Evolutionary conservation across 2,329 filamentous ascomycete genomes (phyloP).

Genomic region (Alternaria viburni): DNA sequence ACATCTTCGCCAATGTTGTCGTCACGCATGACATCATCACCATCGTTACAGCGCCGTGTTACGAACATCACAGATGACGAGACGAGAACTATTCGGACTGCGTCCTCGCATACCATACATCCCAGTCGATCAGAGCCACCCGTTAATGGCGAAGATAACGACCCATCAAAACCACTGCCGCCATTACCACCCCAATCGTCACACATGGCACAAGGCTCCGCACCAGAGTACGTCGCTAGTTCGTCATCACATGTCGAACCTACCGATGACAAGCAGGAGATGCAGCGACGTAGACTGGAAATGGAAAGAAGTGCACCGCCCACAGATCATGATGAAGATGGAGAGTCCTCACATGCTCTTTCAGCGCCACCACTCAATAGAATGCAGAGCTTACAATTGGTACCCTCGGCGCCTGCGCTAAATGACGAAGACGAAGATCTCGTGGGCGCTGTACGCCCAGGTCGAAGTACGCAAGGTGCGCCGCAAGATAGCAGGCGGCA

Average conservation of each 20-base stretch:
- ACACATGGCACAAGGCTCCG: slow-evolving; percentile 19
- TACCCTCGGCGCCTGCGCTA: slow-evolving; percentile 41
- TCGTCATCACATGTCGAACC: slow-evolving; percentile 44
- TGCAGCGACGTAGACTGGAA: slow-evolving; percentile 60
- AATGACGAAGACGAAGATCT: slow-evolving; percentile 45
- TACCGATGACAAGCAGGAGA: slow-evolving; percentile 79
- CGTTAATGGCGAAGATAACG: slow-evolving; percentile 11
- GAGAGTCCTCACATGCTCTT: slow-evolving; percentile 18
- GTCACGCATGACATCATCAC: slow-evolving; percentile 8
- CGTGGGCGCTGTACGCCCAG: slow-evolving; percentile 35
- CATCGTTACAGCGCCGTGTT: slow-evolving; percentile 21
- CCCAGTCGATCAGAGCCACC: slow-evolving; percentile 7
- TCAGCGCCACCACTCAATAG: slow-evolving; percentile 24
- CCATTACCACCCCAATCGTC: slow-evolving; percentile 27
- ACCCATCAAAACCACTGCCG: slow-evolving; percentile 26
- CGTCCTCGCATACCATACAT: slow-evolving; percentile 35
- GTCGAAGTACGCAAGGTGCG: slow-evolving; percentile 14
- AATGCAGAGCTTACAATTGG: slow-evolving; percentile 18
- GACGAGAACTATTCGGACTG: slow-evolving; percentile 19
- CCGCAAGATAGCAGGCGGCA: slow-evolving; percentile 12
- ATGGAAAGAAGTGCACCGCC: slow-evolving; percentile 52
- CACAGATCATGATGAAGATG: slow-evolving; percentile 29
- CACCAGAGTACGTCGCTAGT: slow-evolving; percentile 35
- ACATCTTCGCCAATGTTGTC: slow-evolving; percentile 18
- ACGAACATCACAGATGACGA: slow-evolving; percentile 21